A percentile compares a stretch with the other conserved stretches of the same genome.
Conservation (phyloP, 2,329 filamentous ascomycete genomes). For the Neonectria ditissima region DNA sequence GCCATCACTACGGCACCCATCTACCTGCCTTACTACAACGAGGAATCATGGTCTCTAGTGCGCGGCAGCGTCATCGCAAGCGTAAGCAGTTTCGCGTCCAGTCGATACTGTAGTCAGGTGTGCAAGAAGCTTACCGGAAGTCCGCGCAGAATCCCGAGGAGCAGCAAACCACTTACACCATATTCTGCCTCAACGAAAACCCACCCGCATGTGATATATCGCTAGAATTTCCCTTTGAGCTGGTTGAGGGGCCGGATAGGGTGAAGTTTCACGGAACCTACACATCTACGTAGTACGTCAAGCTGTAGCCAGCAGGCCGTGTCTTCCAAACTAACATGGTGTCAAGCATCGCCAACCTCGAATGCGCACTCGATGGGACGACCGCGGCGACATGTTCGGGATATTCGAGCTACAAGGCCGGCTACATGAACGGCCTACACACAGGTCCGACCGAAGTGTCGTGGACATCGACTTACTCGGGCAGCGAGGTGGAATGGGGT, state of each 20-base stretch:
- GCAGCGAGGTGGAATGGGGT: constrained; percentile 58
- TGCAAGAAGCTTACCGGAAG: constrained; percentile 8
- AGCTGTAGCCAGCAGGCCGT: too few species aligned
- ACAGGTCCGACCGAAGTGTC: constrained; percentile 58
- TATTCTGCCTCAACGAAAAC: constrained; percentile 60
- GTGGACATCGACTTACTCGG: constrained; percentile 60
- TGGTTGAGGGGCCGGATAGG: constrained; percentile 59
- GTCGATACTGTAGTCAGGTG: neutral
- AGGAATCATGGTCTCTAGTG: constrained; percentile 57
- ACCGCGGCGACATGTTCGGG: constrained; percentile 62
- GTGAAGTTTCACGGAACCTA: constrained; percentile 58
- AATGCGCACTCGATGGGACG: constrained; percentile 56
- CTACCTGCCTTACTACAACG: constrained; percentile 58
- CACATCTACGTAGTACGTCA: constrained; percentile 57
- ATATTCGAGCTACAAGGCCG: constrained; percentile 58
- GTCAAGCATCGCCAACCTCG: constrained; percentile 57
- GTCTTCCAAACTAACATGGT: constrained; percentile 17
- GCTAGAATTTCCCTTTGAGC: constrained; percentile 60
- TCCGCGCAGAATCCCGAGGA: constrained; percentile 49
- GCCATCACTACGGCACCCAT: constrained; percentile 57
- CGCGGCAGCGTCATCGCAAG: constrained; percentile 60
- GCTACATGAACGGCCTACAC: constrained; percentile 53
- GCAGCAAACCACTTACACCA: constrained; percentile 59
- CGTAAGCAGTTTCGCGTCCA: constrained; percentile 46
- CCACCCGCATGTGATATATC: constrained; percentile 57